Base-by-base conservation (phyloP, 1,139 yeast genomes). In the Meyerozyma guilliermondii region DNA sequence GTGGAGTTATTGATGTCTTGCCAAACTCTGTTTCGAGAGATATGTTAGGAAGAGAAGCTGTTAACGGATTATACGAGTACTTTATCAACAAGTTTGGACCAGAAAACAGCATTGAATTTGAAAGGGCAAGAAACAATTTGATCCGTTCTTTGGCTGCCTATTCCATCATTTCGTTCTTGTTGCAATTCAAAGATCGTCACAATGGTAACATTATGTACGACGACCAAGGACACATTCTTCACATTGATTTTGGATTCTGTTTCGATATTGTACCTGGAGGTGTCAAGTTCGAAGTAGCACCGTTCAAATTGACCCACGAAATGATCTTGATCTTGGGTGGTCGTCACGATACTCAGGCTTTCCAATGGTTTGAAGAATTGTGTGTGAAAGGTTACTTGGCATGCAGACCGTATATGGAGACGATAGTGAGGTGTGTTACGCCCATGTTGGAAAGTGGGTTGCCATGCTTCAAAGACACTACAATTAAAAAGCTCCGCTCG, bases 221-320 rank as follows among this genome's bases (percentile, higher is more conserved):
- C 60, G 88, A 83, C 48, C 86, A 87, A 51, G 99, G 99, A 3
- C 97, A 92, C 59, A 80, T 94, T 46, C 70, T 94, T 48, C 99
- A 94, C 63, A 87, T 94, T 64, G 99, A 94, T 68, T 94, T 94
- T 68, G 98, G 99, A 4, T 92, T 94, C 73, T 91, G 97, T 57
- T 94, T 94, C 63, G 98, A 94, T 66, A 92, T 94, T 65, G 98
- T 88, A 31, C 99, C 99, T 4, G 99, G 99, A 50, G 98, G 98
- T 30, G 98, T 94, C 43, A 87, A 84, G 55, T 94, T 94, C 61
- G 99, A 94, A 59, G 95, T 89, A 14, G 96, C 96, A 1, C 98
- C 98, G 13, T 94, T 94, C 74, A 94, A 94, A 61, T 77, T 94
- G 52, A 92, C 98, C 5, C 87, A 85, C 55, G 99, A 94, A 59